These are phyloP conservation scores for Eustoma russellianum DNA, from an alignment of 257 asterid species.

Conservation along the genomic window DNA sequence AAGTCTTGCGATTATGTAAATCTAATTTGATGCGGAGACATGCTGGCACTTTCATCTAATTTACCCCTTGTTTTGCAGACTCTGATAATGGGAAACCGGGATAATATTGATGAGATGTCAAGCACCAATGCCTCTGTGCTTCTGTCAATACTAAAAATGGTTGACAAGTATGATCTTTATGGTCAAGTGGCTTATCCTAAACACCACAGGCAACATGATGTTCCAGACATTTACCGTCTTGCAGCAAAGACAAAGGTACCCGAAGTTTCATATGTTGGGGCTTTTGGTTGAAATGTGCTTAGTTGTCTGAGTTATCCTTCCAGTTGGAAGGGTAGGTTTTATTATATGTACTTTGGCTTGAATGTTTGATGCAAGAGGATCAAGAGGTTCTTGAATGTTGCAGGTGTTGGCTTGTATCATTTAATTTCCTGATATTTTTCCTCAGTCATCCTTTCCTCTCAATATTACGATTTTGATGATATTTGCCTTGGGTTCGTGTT, in stretches of 20 bases:
- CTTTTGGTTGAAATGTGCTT: not conserved
- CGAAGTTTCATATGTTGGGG: not conserved
- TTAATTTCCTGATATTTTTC: too few relatives aligned
- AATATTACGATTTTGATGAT: too few relatives aligned
- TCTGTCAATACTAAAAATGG: constrained; percentile 82
- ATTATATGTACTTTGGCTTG: too few relatives aligned
- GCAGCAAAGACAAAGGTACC: constrained; percentile 96
- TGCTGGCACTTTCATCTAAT: not conserved
- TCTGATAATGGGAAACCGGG: constrained; percentile 95
- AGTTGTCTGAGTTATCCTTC: not conserved
- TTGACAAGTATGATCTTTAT: constrained; percentile 93
- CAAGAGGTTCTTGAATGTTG: too few relatives aligned
- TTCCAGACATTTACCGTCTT: constrained; percentile 92
- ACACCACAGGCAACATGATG: constrained; percentile 94
- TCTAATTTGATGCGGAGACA: not conserved
- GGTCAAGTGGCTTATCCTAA: constrained; percentile 99
- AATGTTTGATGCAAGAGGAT: too few relatives aligned
- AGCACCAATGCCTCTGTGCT: constrained; percentile 86
- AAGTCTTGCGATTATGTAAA: constrained; percentile 18
- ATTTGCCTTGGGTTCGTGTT: too few relatives aligned
- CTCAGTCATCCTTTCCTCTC: too few relatives aligned
- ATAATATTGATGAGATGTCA: constrained; percentile 92
- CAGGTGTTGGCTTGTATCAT: too few relatives aligned
- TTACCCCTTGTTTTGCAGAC: constrained; percentile 49
- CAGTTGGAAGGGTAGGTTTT: too few relatives aligned